Evolutionary conservation across 1,139 yeast genomes (phyloP).

Genomic region (Candida mesenterica): DNA sequence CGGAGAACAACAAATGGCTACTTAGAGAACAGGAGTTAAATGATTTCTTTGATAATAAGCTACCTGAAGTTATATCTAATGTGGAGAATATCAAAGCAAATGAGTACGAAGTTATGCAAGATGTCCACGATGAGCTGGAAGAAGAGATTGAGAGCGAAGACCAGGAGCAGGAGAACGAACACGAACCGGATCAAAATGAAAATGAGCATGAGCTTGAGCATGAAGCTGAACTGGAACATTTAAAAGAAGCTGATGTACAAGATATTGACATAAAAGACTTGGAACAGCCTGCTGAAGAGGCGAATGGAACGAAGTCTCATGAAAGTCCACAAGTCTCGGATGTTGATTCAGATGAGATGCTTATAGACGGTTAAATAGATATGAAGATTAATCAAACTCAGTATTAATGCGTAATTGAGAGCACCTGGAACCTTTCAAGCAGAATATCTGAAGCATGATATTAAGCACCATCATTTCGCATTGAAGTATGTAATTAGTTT

Average conservation of each 20-base stretch:
- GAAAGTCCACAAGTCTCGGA: slow-evolving; percentile 8
- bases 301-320: background rate
- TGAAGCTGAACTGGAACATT: slow-evolving; percentile 7
- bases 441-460: too few relatives aligned
- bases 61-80: slow-evolving; percentile 29
- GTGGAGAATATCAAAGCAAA: slow-evolving; percentile 30
- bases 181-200: slow-evolving; percentile 10
- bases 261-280: too few relatives aligned
- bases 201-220: slow-evolving; percentile 4
- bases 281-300: too few relatives aligned
- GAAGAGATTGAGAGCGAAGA: slow-evolving; percentile 13
- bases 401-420: too few relatives aligned
- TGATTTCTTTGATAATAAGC: slow-evolving; percentile 34
- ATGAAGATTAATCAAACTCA: too few relatives aligned
- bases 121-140: slow-evolving; percentile 10
- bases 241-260: too few relatives aligned
- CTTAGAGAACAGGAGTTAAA: slow-evolving; percentile 37
- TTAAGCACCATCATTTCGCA: too few relatives aligned
- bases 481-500: too few relatives aligned
- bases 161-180: slow-evolving; percentile 13
- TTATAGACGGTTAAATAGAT: slow-evolving; percentile 12
- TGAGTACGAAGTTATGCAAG: slow-evolving; percentile 22
- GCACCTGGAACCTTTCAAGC: too few relatives aligned
- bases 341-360: slow-evolving; percentile 12
- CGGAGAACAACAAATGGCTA: slow-evolving; percentile 41